Percentiles rank a stretch among this genome's conserved stretches.
These are phyloP conservation scores for Mortierella sp. DNA, from an alignment of 371 early-diverging fungal species.

Conservation along the genomic window DNA sequence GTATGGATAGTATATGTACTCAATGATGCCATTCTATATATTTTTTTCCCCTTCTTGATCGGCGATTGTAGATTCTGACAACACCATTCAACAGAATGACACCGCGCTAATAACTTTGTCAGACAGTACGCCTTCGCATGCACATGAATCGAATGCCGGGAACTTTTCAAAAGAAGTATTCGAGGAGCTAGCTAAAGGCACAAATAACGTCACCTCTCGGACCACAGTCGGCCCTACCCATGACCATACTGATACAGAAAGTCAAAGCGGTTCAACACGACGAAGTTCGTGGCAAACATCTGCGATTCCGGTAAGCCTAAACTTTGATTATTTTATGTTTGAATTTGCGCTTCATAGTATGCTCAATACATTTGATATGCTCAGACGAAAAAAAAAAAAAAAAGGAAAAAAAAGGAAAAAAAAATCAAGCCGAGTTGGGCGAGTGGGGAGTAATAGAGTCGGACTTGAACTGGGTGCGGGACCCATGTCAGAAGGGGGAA, in stretches of 20 bases:
- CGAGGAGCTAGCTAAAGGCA: constrained; percentile 1
- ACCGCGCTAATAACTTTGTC: background rate
- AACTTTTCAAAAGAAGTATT: background rate
- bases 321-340: background rate
- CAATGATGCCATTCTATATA: background rate
- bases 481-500: constrained; percentile 27
- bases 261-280: constrained; percentile 47
- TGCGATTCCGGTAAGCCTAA: constrained; percentile 36
- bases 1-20: background rate
- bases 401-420: background rate
- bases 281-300: constrained; percentile 44
- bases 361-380: background rate
- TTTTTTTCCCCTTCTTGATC: background rate
- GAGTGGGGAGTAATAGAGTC: constrained; percentile 1
- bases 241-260: constrained; percentile 39
- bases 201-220: constrained; percentile 9
- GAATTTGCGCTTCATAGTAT: background rate
- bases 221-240: constrained; percentile 19
- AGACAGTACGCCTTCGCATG: background rate
- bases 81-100: constrained; percentile 8
- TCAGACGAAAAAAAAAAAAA: background rate
- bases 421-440: background rate
- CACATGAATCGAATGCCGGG: background rate
- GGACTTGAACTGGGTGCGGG: constrained; percentile 44
- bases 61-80: constrained; percentile 11